Evolutionary conservation across 768 basidiomycete genomes (phyloP), one percentile per base, ranked within the genome.

Genomic region (Melanogaster broomeanus): DNA sequence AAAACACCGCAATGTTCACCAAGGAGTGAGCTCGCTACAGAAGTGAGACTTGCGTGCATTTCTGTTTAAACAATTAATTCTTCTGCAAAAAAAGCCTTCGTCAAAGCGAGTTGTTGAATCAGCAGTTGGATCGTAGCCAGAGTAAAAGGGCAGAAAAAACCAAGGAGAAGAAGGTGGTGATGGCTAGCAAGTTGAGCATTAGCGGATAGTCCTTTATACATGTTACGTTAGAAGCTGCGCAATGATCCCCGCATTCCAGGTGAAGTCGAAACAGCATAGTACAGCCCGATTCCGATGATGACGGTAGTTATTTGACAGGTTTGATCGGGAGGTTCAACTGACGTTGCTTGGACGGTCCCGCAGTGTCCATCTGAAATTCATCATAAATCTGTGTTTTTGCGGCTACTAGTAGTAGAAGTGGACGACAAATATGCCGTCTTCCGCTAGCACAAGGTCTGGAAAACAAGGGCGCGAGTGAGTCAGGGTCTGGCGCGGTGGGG

Each of bases 111-210:
- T 19, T 19, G 35, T 19, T 19, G 35, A 12, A 37, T 19, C 35
- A 37, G 43, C 42, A 34, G 25, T 22, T 52, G 37, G 34, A 51
- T 28, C n/a, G 27, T 37, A 33, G n/a, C 31, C 44, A 52, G 51
- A 52, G 51, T 37, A 45, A 22, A 42, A 44, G 30, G 30, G 44
- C 24, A 22, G 13, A 30, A 33, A 24, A 6, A 42, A 49, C 31
- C 8, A 33, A 50, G 30, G 34, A n/a, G 34, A 35, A 45, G 31
- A n/a, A 45, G 19, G 27, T 42, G 31, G 42, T 19, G 49, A 50
- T 50, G 49, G 16, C 49, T 40, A 31, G 49, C 49, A 45, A 9
- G 22, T 35, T 38, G 10, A 51, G 12, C 33, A 42, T 31, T 13
- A 37, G 24, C 18, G 42, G 25, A 5, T 18, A n/a, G 12, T 10